Evolutionary conservation across 495 filamentous ascomycete species (phyloP).

Genomic region (Aspergillus panamensis): DNA sequence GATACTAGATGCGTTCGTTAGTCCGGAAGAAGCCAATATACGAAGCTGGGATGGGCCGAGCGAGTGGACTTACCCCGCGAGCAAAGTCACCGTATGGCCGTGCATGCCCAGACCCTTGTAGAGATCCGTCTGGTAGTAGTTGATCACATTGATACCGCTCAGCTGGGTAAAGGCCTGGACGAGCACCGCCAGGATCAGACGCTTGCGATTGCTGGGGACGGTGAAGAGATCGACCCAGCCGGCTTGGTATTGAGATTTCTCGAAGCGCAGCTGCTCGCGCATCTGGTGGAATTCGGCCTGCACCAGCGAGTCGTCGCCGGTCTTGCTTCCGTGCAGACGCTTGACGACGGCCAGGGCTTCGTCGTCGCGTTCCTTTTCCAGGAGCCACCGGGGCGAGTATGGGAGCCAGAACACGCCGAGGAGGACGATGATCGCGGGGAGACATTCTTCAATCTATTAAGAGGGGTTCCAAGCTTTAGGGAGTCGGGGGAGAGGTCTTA

Average conservation of each 20-base stretch:
- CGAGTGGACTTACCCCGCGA: slow-evolving; percentile 7
- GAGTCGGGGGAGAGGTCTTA: background rate
- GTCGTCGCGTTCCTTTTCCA: slow-evolving; percentile 9
- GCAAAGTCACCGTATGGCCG: slow-evolving; percentile 10
- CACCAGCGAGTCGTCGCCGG: slow-evolving; percentile 3
- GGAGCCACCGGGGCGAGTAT: slow-evolving; percentile 15
- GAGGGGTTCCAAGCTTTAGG: background rate
- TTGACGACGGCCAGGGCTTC: slow-evolving; percentile 12
- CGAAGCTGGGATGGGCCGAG: no score
- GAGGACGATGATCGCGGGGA: slow-evolving; percentile 9
- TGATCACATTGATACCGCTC: slow-evolving; percentile 18
- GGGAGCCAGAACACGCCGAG: slow-evolving; percentile 15
- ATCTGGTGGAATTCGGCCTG: slow-evolving; percentile 20
- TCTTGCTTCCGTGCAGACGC: slow-evolving; percentile 6
- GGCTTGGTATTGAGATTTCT: slow-evolving; percentile 13
- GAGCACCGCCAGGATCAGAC: slow-evolving; percentile 16
- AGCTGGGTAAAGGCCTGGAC: slow-evolving; percentile 19
- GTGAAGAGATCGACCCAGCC: slow-evolving; percentile 13
- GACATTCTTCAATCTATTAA: slow-evolving; percentile 3
- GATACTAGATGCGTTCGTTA: background rate
- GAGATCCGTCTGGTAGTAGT: slow-evolving; percentile 16
- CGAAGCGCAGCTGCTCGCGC: slow-evolving; percentile 16
- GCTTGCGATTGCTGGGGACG: slow-evolving; percentile 12
- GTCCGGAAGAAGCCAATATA: background rate
- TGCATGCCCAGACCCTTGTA: slow-evolving; percentile 15